Evolutionary conservation across 2,329 filamentous ascomycete genomes (phyloP).

Genomic region (Mollisia scopiformis): DNA sequence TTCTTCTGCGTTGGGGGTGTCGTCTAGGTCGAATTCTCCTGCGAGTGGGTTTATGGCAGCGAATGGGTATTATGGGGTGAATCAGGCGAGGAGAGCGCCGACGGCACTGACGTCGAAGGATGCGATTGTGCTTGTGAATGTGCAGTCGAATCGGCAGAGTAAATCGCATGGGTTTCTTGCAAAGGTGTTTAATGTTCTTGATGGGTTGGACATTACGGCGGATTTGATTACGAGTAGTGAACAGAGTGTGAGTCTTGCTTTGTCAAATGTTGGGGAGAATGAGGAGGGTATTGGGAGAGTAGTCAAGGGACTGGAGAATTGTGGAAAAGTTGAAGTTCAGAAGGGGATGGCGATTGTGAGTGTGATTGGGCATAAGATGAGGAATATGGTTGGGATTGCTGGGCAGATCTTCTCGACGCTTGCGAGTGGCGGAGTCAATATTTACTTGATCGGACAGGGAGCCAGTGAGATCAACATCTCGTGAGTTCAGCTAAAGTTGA

Average conservation of each 20-base stretch:
- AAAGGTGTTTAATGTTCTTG: conserved; percentile 54
- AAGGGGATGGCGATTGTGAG: conserved; percentile 56
- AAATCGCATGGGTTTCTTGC: conserved; percentile 56
- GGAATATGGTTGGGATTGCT: conserved; percentile 47
- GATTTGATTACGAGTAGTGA: conserved; percentile 56
- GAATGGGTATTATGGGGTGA: not conserved
- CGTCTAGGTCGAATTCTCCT: conserved; percentile 45
- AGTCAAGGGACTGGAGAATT: conserved; percentile 46
- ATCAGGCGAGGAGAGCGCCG: conserved; percentile 25
- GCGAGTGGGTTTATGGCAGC: not conserved
- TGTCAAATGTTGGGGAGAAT: conserved; percentile 50
- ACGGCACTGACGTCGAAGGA: conserved; percentile 53
- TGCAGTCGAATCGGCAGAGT: conserved; percentile 55
- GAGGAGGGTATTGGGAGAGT: conserved; percentile 6
- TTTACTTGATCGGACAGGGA: conserved; percentile 58
- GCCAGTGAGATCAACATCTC: conserved; percentile 31
- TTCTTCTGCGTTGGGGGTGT: not conserved
- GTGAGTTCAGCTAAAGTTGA: conserved; percentile 5
- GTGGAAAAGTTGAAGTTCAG: conserved; percentile 53
- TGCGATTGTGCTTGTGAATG: conserved; percentile 55
- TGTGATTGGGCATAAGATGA: conserved; percentile 53
- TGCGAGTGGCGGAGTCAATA: conserved; percentile 55
- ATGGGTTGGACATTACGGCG: conserved; percentile 51
- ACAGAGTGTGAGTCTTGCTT: conserved; percentile 51
- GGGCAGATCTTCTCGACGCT: conserved; percentile 52